phyloP scores from a whole-genome alignment of 768 basidiomycete species.

The Clitopilus passeckerianus region DNA sequence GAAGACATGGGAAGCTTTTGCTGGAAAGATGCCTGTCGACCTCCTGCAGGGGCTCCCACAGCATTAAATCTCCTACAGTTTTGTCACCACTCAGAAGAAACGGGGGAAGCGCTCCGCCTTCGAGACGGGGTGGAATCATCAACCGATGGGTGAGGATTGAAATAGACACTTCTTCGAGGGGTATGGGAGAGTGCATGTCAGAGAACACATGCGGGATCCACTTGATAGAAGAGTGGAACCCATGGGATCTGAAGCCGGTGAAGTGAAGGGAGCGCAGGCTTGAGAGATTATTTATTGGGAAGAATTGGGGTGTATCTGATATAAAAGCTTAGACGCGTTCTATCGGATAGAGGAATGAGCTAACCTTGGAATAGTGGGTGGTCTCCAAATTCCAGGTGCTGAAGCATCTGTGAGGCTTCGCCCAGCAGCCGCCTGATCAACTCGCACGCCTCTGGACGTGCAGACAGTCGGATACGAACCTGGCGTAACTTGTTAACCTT shows the following conservation, averaged over 20 bases:
- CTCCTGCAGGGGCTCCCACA: slow-evolving; percentile 3
- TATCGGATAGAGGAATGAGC: background rate
- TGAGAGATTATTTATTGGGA: slow-evolving; percentile 1
- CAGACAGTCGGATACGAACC: slow-evolving; percentile 1
- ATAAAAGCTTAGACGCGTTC: background rate
- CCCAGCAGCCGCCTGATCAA: background rate
- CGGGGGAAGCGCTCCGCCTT: background rate
- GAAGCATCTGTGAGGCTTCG: background rate
- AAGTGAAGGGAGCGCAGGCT: slow-evolving; percentile 2
- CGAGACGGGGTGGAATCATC: background rate
- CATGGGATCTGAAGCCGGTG: slow-evolving; percentile 1
- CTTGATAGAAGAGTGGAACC: slow-evolving; percentile 3
- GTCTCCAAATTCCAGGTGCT: slow-evolving; percentile 1
- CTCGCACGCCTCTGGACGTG: slow-evolving; percentile 1
- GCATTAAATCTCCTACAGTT: slow-evolving; percentile 1
- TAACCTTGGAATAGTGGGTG: slow-evolving; percentile 4
- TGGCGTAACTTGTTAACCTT: slow-evolving; percentile 5
- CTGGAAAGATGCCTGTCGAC: slow-evolving; percentile 1
- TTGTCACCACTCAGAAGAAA: background rate
- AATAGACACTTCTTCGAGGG: slow-evolving; percentile 2
- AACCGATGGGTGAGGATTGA: background rate
- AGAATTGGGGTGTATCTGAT: slow-evolving; percentile 2
- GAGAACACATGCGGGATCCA: slow-evolving; percentile 1
- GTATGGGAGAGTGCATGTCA: background rate
- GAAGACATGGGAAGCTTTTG: slow-evolving; percentile 1